A percentile compares a stretch with the other conserved stretches of the same genome.
These are phyloP conservation scores for Diutina ranongensis DNA, from an alignment of 1,139 yeast genomes.

Conservation along the genomic window DNA sequence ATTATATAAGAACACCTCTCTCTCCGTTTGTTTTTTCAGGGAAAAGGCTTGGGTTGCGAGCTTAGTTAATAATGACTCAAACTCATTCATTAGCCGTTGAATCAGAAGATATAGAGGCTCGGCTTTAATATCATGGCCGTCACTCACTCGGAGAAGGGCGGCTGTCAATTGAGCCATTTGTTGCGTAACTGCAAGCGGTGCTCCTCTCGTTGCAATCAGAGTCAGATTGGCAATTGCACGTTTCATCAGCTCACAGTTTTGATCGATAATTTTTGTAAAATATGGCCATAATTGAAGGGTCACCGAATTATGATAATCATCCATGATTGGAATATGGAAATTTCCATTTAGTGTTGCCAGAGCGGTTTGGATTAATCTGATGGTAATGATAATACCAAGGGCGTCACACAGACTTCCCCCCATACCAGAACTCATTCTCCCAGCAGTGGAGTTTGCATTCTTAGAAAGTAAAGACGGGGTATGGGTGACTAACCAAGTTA, in stretches of 20 bases:
- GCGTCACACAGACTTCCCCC: slow-evolving; percentile 42
- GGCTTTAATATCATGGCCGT: slow-evolving; percentile 16
- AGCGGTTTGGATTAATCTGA: slow-evolving; percentile 56
- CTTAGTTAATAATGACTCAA: slow-evolving; percentile 67
- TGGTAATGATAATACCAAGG: slow-evolving; percentile 68
- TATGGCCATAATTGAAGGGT: slow-evolving; percentile 73
- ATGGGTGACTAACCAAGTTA: slow-evolving; percentile 23
- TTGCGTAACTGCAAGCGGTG: slow-evolving; percentile 55
- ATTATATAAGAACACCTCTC: slow-evolving; percentile 64
- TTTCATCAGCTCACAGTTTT: slow-evolving; percentile 62
- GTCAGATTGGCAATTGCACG: slow-evolving; percentile 18
- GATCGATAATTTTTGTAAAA: slow-evolving; percentile 65
- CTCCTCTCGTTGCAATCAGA: slow-evolving; percentile 28
- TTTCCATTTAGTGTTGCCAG: slow-evolving; percentile 51
- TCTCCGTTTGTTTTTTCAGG: slow-evolving; percentile 27
- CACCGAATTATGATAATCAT: slow-evolving; percentile 60
- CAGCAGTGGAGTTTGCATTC: slow-evolving; percentile 3
- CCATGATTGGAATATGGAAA: slow-evolving; percentile 62
- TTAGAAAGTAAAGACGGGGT: slow-evolving; percentile 10
- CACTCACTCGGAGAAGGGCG: slow-evolving; percentile 55
- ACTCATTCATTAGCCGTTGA: slow-evolving; percentile 61
- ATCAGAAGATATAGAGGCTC: slow-evolving; percentile 73
- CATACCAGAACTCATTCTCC: neutral
- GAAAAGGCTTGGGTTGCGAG: slow-evolving; percentile 34
- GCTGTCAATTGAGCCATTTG: slow-evolving; percentile 68